Percentiles rank a stretch among this genome's conserved stretches.
These are phyloP conservation scores for Cercospora sojina DNA, from an alignment of 2,329 filamentous ascomycete genomes.

Conservation along the genomic window DNA sequence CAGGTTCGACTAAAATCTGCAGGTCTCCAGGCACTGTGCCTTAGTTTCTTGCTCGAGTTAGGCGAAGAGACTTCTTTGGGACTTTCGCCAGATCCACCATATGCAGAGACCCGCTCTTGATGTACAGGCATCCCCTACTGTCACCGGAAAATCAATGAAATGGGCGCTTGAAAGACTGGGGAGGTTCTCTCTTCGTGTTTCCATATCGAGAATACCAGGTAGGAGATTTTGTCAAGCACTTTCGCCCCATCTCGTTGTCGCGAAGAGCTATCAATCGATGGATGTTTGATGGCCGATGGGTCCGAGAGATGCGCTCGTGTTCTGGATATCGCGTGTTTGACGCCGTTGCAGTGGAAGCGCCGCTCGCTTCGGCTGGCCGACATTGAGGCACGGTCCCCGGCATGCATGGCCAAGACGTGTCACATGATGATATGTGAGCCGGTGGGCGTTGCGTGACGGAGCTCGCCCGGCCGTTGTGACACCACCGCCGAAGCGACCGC, in stretches of 20 bases:
- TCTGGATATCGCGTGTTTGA: not conserved
- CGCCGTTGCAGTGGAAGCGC: slow-evolving; percentile 3
- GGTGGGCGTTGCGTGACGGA: not conserved
- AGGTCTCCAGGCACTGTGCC: not conserved
- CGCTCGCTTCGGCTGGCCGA: slow-evolving; percentile 6
- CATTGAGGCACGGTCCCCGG: slow-evolving; percentile 1
- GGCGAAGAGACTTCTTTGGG: not conserved
- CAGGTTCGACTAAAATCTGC: not conserved
- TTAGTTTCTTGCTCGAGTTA: slow-evolving; percentile 4
- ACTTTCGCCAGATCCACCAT: not conserved
- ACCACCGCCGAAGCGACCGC: not conserved
- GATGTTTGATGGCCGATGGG: not conserved
- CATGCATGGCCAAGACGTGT: not conserved
- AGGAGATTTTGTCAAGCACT: not conserved
- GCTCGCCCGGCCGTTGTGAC: not conserved
- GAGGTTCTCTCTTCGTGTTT: not conserved
- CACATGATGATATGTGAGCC: not conserved
- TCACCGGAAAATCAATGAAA: not conserved
- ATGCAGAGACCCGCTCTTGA: slow-evolving; percentile 4
- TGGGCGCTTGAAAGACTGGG: not conserved
- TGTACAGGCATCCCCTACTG: not conserved
- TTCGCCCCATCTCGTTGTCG: not conserved
- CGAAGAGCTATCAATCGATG: not conserved
- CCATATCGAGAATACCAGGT: not conserved
- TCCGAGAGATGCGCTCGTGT: not conserved